Conservation (phyloP, 805 yeast genomes). For the Candida stauntonica region DNA sequence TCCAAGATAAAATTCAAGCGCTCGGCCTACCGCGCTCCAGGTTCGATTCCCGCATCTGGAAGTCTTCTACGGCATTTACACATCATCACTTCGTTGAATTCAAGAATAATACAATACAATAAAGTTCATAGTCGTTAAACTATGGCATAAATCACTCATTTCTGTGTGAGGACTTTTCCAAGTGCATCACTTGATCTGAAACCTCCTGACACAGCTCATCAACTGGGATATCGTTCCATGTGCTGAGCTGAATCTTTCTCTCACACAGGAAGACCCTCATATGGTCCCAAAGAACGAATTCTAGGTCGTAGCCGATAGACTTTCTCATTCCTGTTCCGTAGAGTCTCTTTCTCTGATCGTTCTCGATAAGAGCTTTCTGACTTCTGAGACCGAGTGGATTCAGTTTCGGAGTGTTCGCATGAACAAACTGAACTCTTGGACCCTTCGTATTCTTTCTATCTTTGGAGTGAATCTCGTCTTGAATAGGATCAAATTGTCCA, state of each 20-base stretch:
- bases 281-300: constrained; percentile 45
- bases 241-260: constrained; percentile 33
- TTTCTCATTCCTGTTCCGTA: constrained; percentile 20
- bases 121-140: too few relatives aligned
- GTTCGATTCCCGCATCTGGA: background rate
- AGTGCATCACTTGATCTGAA: constrained; percentile 2
- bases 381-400: constrained; percentile 26
- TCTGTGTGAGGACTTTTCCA: constrained; percentile 1
- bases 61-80: too few relatives aligned
- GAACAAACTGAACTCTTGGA: constrained; percentile 19
- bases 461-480: constrained; percentile 38
- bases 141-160: constrained; percentile 8
- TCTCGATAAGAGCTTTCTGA: constrained; percentile 1
- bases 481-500: constrained; percentile 65
- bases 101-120: too few relatives aligned
- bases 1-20: background rate
- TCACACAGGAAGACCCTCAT: constrained; percentile 50
- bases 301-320: constrained; percentile 48
- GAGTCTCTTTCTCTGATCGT: constrained; percentile 8
- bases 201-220: constrained; percentile 11
- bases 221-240: constrained; percentile 29
- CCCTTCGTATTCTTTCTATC: constrained; percentile 3
- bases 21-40: too few relatives aligned
- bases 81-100: too few relatives aligned
- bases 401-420: constrained; percentile 30